Conservation (phyloP, 768 basidiomycete species). For the Obba rivulosa region DNA sequence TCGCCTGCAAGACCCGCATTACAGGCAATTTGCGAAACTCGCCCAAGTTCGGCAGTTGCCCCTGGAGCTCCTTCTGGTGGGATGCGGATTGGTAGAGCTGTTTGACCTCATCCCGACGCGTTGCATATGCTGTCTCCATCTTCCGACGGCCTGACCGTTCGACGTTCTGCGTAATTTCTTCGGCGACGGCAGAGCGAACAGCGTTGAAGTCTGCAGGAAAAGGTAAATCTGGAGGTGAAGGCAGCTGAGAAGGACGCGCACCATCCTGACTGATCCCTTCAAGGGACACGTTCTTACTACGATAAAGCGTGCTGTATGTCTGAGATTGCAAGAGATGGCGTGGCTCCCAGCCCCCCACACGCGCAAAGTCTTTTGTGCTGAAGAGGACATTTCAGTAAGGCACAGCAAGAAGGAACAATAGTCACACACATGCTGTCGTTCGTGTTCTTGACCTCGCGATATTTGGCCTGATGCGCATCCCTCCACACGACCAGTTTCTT, state of each 20-base stretch:
- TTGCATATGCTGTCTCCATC: conserved; percentile 22
- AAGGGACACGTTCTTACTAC: conserved; percentile 31
- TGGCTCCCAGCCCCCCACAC: conserved; percentile 36
- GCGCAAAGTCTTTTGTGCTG: conserved; percentile 34
- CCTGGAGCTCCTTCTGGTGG: conserved; percentile 11
- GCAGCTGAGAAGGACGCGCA: conserved; percentile 16
- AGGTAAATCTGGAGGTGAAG: background rate
- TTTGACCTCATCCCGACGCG: conserved; percentile 31
- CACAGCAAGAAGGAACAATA: background rate
- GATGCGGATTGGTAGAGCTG: conserved; percentile 42
- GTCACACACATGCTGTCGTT: conserved; percentile 11
- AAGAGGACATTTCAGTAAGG: background rate
- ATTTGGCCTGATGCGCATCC: background rate
- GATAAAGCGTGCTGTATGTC: conserved; percentile 34
- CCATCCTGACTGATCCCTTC: conserved; percentile 36
- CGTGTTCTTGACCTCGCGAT: background rate
- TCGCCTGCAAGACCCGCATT: conserved; percentile 29
- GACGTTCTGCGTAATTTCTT: conserved; percentile 23
- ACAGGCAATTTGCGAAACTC: conserved; percentile 48
- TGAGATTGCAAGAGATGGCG: conserved; percentile 36
- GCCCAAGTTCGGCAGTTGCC: conserved; percentile 38
- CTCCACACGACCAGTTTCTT: conserved; percentile 8
- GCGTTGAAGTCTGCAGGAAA: conserved; percentile 26
- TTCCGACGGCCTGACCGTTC: conserved; percentile 23
- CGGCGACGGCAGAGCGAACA: conserved; percentile 18